Base-by-base conservation (phyloP, 768 basidiomycete genomes). In the Cystoderma amianthinum region DNA sequence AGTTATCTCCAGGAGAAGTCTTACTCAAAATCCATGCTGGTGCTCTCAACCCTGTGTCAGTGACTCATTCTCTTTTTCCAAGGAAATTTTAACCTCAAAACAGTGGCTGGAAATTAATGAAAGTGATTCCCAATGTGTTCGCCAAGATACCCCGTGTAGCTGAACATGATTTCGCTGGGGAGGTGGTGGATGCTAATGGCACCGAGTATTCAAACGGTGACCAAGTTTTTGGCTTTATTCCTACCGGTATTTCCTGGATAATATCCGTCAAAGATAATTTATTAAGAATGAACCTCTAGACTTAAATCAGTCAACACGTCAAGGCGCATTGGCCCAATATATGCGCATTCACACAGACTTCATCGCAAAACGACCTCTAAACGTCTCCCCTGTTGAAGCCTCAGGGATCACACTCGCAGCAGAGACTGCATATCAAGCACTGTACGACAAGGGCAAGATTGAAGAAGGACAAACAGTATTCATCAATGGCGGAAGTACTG, bases 31-130 rank as follows among this genome's bases (percentile, higher is more conserved):
- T 67, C 4, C 65, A 65, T 32, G 66, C 63, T 22, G 63, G 70
- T 0, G 80, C 82, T 0, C 62, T 88, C 32, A 90, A 90, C 50
- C 84, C 84, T 1, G 68, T 79, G 78, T 83, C 55, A 45, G 72
- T 51, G 15, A 21, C 7, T 30, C 36, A 24, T 4, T 20, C 12
- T 12, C 16, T 15, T 24, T 41, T 13, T 42, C 28, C 21, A 30
- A 36, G 21, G 0, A 20, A 41, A 45, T 20, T 5, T 33, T 22
- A n/a, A 16, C 22, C n/a, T 13, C n/a, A 42, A 23, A 32, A 18
- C 47, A 84, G 82, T 24, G 80, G 74, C 0, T 80, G 71, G 56
- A 85, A 85, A 52, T 0, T 76, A 1, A 74, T 83, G 72, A 53
- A 52, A 13, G 1, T 60, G 1, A 11, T 72, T 11, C 80, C 80